A percentile compares a stretch with the other conserved stretches of the same genome.
These are phyloP conservation scores for Phlebiopsis flavidoalba DNA, from an alignment of 768 basidiomycete species.

Conservation along the genomic window DNA sequence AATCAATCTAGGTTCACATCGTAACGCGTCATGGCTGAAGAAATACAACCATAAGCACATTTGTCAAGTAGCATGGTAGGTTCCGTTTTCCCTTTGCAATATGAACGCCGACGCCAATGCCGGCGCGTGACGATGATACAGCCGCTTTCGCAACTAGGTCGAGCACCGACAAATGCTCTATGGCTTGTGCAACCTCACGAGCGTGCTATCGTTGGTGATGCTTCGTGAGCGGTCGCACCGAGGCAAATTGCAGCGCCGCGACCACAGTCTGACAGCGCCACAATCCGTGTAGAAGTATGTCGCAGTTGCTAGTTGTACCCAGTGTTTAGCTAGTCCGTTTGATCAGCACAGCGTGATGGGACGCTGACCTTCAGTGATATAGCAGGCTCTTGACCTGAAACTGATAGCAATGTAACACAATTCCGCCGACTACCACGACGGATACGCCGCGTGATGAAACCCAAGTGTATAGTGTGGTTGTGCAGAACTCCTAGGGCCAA, in stretches of 20 bases:
- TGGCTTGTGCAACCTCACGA: not conserved
- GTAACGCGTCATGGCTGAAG: conserved; percentile 46
- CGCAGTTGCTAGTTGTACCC: not conserved
- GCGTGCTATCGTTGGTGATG: not conserved
- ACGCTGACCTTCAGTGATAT: too few relatives aligned
- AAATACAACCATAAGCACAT: conserved; percentile 43
- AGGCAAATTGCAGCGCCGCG: conserved; percentile 1
- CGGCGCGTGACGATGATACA: conserved; percentile 20
- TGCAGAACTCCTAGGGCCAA: conserved; percentile 11
- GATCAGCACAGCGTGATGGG: too few relatives aligned
- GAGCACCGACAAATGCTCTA: not conserved
- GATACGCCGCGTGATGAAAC: conserved; percentile 17
- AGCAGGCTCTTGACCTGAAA: not conserved
- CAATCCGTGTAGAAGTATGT: not conserved
- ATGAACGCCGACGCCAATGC: conserved; percentile 14
- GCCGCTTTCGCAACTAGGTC: conserved; percentile 3
- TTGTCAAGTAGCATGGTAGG: conserved; percentile 35
- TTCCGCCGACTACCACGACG: conserved; percentile 18
- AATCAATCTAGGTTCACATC: conserved; percentile 41
- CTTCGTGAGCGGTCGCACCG: not conserved
- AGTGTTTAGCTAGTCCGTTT: too few relatives aligned
- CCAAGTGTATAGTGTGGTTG: conserved; percentile 4
- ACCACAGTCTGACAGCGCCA: not conserved
- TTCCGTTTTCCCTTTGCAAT: conserved; percentile 11
- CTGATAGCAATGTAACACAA: conserved; percentile 9